phyloP scores from a whole-genome alignment of 805 yeast species.

The Ogataea pilisensis region DNA sequence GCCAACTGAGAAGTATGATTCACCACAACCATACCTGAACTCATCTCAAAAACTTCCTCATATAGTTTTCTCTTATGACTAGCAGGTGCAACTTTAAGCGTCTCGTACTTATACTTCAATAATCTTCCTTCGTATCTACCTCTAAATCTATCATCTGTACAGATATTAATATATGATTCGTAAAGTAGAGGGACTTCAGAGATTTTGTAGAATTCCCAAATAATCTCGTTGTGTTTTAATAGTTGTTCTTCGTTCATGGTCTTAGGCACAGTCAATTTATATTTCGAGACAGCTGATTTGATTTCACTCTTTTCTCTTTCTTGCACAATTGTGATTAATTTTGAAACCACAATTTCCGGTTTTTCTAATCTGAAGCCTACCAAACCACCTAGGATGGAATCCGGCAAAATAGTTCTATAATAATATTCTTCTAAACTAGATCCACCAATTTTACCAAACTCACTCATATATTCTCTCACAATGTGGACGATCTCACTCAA shows the following conservation, averaged over 20 bases:
- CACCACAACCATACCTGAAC: conserved; percentile 70
- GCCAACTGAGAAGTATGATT: conserved; percentile 57
- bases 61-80: conserved; percentile 36
- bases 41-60: conserved; percentile 47
- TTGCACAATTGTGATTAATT: conserved; percentile 39
- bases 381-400: conserved; percentile 47
- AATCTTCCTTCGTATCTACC: conserved; percentile 53
- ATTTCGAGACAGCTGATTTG: conserved; percentile 39
- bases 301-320: conserved; percentile 39
- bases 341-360: conserved; percentile 41
- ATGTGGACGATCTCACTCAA: conserved; percentile 47
- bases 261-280: conserved; percentile 46
- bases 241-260: conserved; percentile 38
- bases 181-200: conserved; percentile 55
- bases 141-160: conserved; percentile 58
- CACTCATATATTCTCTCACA: conserved; percentile 41
- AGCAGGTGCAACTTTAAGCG: conserved; percentile 50
- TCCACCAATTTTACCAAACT: conserved; percentile 12
- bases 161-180: conserved; percentile 49
- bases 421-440: conserved; percentile 42
- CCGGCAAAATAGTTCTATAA: conserved; percentile 52
- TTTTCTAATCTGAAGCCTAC: conserved; percentile 44
- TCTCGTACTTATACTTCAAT: conserved; percentile 51
- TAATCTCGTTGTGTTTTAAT: conserved; percentile 34
- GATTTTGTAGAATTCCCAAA: conserved; percentile 45